Evolutionary conservation across 1,284 basidiomycete genomes (phyloP), one percentile per base, ranked within the genome.

Genomic region (Termitomyces sp.): DNA sequence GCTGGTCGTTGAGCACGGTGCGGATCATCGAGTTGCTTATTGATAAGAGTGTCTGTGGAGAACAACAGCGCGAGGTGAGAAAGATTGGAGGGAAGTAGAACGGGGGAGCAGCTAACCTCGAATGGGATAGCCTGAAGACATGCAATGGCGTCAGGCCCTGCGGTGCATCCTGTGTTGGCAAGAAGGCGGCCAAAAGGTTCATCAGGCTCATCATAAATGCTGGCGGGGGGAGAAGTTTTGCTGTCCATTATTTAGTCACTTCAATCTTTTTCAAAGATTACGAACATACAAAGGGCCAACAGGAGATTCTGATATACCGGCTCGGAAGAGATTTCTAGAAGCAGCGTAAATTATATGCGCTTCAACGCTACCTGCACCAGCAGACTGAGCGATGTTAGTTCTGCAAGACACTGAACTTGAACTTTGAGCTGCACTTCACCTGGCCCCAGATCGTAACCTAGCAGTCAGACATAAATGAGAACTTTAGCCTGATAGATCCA

Each of bases 381-480:
- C 80, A 26, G 79, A 81, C 78, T 83, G 38, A 9, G 24, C 11
- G 5, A 9, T 5, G 10, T 45, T 14, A 45, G 6, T 18, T 13
- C 30, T 10, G 14, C 13, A 11, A 24, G 6, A 7, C 6, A 30
- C 9, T 30, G 28, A 13, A 13, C 6, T 9, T 8, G 5, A 19
- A 8, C 4, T 9, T 21, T 1, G 3, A 19, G 13, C 19, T 13
- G 2, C 1, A 19, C 34, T 0, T 11, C 58, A 80, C 80, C 67
- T 81, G 79, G 8, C 80, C 80, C 79, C 80, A 81, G 26, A 81
- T 78, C 10, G 80, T 81, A 18, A 82, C 77, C 80, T 83, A 49
- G 11, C 13, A 24, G 11, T n/a, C 18, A 11, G 16, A 39, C 0
- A 14, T 31, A 5, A 21, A 33, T 41, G 18, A 11, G n/a, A n/a